Base-by-base conservation (phyloP, 225 moss, liverwort and hornwort genomes). In the Marchantia paleacea region DNA sequence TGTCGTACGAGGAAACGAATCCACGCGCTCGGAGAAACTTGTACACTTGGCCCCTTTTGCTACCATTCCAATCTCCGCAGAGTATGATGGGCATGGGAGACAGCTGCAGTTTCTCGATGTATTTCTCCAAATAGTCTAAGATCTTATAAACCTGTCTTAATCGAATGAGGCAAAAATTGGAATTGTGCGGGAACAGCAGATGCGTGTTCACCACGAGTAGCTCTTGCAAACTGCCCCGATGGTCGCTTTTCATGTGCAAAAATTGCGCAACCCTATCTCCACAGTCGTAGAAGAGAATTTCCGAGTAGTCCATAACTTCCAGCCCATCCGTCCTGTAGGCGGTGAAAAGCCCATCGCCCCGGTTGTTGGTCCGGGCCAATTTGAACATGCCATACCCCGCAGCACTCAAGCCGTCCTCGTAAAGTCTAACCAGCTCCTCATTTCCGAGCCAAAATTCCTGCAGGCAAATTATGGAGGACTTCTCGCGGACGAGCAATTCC, bases 231-330 rank as follows among this genome's bases (percentile, higher is more conserved):
- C 67, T 64, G 25, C 78, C 66, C 24, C 28, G 15, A 24, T 52
- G 61, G 20, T 64, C 52, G 15, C 78, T 48, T 20, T 78, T 78
- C 51, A 78, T 12, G 10, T 78, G 78, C 65, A 78, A 52, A 28
- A 78, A 78, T 24, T 78, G 78, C 12, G 78, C 78, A 78, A 78
- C 78, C 78, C 78, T 78, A 53, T 78, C 78, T 48, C 78, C 78
- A 53, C 78, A 78, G 12, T 78, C 78, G 65, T 65, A 78, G 66
- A 78, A 78, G 25, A 78, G 61, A 50, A 78, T 65, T 66, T 78
- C 78, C 24, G 78, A 66, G 78, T 78, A 78, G 29, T 78, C 64
- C 49, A 78, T 10, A 4, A 78, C 78, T 67, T 78, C 78, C 14
- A 78, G 63, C 19, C 52, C 78, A 19, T 78, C 78, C 66, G 65